These are phyloP conservation scores for Moelleriella libera DNA, from an alignment of 2,329 filamentous ascomycete genomes.

Conservation along the genomic window DNA sequence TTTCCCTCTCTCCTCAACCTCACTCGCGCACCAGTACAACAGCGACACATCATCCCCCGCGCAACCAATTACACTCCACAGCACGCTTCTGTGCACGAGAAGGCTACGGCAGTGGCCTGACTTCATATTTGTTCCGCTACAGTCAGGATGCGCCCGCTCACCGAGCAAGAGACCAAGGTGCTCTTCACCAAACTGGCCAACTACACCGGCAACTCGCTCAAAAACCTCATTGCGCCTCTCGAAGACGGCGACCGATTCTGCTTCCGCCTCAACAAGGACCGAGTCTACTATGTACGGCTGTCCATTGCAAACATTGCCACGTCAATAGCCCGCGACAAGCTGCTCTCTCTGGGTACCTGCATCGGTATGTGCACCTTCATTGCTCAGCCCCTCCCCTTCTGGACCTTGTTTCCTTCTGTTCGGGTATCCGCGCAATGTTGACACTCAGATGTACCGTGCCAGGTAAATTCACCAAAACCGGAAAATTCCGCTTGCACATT, in stretches of 20 bases:
- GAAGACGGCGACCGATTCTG: conserved; percentile 66
- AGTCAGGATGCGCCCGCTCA: conserved; percentile 61
- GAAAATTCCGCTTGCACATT: conserved; percentile 89
- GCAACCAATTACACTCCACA: no score
- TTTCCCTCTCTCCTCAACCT: no score
- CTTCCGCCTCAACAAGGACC: conserved; percentile 68
- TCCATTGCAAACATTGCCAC: conserved; percentile 86
- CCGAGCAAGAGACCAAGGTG: conserved; percentile 64
- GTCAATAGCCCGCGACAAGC: conserved; percentile 64
- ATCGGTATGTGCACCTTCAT: conserved; percentile 32
- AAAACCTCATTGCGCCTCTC: conserved; percentile 66
- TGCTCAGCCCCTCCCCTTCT: no score
- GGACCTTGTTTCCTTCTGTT: no score
- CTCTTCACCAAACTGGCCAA: conserved; percentile 88
- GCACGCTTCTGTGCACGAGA: no score
- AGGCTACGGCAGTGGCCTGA: no score
- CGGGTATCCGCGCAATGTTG: no score
- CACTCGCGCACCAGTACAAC: no score
- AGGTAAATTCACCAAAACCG: conserved; percentile 93
- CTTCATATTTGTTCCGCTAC: not conserved
- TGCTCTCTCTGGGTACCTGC: conserved; percentile 81
- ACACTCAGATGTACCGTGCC: not conserved
- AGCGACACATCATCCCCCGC: no score
- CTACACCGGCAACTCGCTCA: conserved; percentile 79
- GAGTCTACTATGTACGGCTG: conserved; percentile 85